Evolutionary conservation across 352 stramenopile genomes (phyloP), one percentile per base, ranked within the genome.

Genomic region (Globisporangium viniferum): DNA sequence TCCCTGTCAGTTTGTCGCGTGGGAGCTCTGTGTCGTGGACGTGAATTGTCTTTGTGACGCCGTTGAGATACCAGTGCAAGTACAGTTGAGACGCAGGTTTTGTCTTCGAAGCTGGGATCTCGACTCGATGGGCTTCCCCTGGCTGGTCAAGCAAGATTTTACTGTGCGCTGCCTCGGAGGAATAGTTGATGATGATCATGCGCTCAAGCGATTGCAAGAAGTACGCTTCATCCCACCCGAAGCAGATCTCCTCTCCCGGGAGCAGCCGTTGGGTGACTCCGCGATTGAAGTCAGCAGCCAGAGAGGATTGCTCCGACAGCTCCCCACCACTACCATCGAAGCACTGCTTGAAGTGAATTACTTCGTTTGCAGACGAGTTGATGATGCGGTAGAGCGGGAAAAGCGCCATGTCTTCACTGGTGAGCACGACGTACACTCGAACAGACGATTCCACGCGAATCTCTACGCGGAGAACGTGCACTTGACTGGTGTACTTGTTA

Each of bases 161-260:
- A 10, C 73, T 89, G 3, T 78, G 70, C 5, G 79, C 73, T 1
- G 74, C 73, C 14, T 79, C 76, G 5, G 75, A 70, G 6, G 74
- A 77, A 48, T 92, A 91, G 57, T 76, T 82, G 31, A 93, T 81
- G 58, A 76, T 72, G 18, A 95, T 60, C 14, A 88, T 73, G 41
- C 88, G 85, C 29, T 92, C 80, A 6, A 90, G 65, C 0, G 82
- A 87, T 15, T 90, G 80, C 46, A 92, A 67, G 67, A 88, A 93
- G 66, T 82, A 95, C 0, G 83, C 80, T 81, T 95, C 88, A 51
- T 96, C 88, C 89, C 89, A 96, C 0, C 89, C 88, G 72, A 96
- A 95, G 57, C 80, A 93, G 24, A 77, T 64, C 33, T 72, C 91
- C 63, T 95, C 79, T 14, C 79, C 81, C n/a, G 88, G 80, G n/a